phyloP scores from a whole-genome alignment of 345 rosid species.

The Pistacia atlantica region DNA sequence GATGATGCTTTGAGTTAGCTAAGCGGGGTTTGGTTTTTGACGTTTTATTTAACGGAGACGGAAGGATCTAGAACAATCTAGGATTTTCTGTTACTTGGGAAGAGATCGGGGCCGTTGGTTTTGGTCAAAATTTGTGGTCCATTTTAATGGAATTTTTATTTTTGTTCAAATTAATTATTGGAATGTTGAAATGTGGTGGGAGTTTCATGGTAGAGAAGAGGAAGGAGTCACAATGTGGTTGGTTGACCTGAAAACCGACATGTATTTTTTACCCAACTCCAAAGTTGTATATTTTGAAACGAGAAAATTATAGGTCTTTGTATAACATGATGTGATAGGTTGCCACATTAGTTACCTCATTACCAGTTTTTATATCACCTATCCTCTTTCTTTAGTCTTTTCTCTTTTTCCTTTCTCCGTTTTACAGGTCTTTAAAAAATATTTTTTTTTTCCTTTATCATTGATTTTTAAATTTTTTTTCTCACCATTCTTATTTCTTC shows the following conservation, averaged over 20 bases:
- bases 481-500: too few relatives aligned
- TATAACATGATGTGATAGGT: too few relatives aligned
- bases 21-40: not conserved
- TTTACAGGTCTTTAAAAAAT: too few relatives aligned
- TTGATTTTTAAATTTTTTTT: too few relatives aligned
- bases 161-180: not conserved
- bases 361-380: too few relatives aligned
- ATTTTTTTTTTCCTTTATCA: too few relatives aligned
- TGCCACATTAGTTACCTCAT: too few relatives aligned
- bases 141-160: not conserved
- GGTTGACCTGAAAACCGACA: not conserved
- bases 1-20: not conserved
- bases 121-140: not conserved
- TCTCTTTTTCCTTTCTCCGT: too few relatives aligned
- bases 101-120: constrained; percentile 28
- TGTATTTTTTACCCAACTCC: not conserved
- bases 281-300: too few relatives aligned
- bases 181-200: not conserved
- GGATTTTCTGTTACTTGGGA: not conserved
- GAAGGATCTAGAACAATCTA: constrained; percentile 45
- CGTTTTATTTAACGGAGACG: not conserved
- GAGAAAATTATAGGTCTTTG: too few relatives aligned
- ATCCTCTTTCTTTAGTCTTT: too few relatives aligned
- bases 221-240: not conserved
- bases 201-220: not conserved